Evolutionary conservation across 139 green algal genomes (phyloP).

Genomic region (Chlamydomonas incerta): DNA sequence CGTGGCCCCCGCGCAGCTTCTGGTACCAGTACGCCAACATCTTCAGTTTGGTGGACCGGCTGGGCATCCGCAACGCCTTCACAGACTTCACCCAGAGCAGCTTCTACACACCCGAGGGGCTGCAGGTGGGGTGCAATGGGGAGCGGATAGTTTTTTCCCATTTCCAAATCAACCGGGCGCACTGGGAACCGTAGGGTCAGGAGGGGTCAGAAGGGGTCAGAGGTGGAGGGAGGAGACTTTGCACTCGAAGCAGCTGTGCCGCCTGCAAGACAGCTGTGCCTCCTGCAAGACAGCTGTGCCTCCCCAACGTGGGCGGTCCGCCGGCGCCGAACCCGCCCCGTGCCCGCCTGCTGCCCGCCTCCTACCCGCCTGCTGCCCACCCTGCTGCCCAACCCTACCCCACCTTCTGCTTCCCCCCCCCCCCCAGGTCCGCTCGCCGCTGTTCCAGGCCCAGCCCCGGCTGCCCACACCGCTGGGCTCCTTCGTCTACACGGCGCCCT

Average conservation of each 20-base stretch:
- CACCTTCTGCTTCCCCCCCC: background rate
- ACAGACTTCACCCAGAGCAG: conserved; percentile 73
- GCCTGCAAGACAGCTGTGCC: too few relatives aligned
- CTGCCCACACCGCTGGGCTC: conserved; percentile 82
- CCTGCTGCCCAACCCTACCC: too few relatives aligned
- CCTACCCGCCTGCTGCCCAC: too few relatives aligned
- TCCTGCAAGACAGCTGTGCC: too few relatives aligned
- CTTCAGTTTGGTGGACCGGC: conserved; percentile 69
- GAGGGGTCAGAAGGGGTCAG: too few relatives aligned
- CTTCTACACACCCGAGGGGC: conserved; percentile 72
- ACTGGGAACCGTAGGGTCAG: too few relatives aligned
- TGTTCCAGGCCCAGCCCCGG: conserved; percentile 71
- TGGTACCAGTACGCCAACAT: conserved; percentile 82
- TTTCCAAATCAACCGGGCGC: too few relatives aligned
- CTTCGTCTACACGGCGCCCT: conserved; percentile 77
- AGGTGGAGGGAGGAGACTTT: too few relatives aligned
- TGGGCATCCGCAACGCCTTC: conserved; percentile 70
- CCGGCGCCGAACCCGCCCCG: too few relatives aligned
- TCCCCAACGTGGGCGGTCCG: too few relatives aligned
- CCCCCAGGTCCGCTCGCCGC: conserved; percentile 62
- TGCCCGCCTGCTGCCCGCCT: background rate
- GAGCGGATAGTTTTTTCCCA: too few relatives aligned
- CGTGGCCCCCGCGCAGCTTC: background rate
- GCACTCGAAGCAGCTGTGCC: too few relatives aligned
- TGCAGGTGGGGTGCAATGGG: conserved; percentile 40